Base-by-base conservation (phyloP, 1,284 basidiomycete species). In the Apiotrichum mycotoxinovorans region DNA sequence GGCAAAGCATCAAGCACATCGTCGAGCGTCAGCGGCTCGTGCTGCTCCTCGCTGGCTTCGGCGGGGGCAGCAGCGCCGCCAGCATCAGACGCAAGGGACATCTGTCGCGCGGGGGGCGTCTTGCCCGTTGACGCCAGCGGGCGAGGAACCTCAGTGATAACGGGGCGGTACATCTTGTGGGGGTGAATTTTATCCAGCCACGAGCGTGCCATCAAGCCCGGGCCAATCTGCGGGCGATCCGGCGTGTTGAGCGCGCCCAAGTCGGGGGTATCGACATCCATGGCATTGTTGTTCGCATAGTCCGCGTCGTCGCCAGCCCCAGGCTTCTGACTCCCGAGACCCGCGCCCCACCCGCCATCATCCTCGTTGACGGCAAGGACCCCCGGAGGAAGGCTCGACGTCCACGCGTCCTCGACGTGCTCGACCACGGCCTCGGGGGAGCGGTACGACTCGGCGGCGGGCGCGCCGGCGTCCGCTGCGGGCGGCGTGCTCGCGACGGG, bases 401-500 rank as follows among this genome's bases (percentile, higher is more conserved):
- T 65, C 5, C 64, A 62, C 26, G 64, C 52, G 34, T 73, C 73
- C 20, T 72, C 71, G 18, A 62, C 43, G 4, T 63, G 63, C 47
- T 75, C 73, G 23, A 71, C 62, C 25, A 75, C 71, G 1, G 69
- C 64, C 56, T 75, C 73, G 20, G 73, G 73, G 0, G 69, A 64
- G 35, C 73, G 66, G 55, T 73, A 75, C 23, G 47, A 44, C 33
- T 52, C 2, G 43, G 40, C 1, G 56, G 62, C 4, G 58, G n/a
- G 50, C 7, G 33, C 22, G 7, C 56, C 60, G 4, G 17, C 22
- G 27, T 54, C 44, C 2, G 33, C 20, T 30, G 11, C 17, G 5
- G 46, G 46, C 18, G 45, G 35, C 11, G 30, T 4, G 7, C 23
- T 33, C 1, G 46, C 1, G 17, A 25, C 22, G 2, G 34, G 30